Evolutionary conservation across 2,329 filamentous ascomycete genomes (phyloP).

Genomic region (Talaromyces sp.): DNA sequence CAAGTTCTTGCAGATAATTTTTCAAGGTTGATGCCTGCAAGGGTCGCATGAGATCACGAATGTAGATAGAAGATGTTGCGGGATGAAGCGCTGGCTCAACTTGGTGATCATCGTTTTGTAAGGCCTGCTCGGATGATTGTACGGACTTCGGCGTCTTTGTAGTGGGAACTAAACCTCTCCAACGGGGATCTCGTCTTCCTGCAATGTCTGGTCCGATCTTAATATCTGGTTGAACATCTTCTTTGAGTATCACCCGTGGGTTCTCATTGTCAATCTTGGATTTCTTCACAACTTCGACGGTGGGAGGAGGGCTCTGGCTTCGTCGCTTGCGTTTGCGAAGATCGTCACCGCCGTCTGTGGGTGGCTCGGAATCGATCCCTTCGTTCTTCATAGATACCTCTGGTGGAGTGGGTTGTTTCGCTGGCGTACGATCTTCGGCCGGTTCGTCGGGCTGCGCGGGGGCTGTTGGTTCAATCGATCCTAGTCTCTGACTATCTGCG

Average conservation of each 20-base stretch:
- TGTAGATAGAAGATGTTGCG: slow-evolving; percentile 77
- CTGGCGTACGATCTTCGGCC: not conserved
- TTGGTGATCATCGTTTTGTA: slow-evolving; percentile 38
- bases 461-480: not conserved
- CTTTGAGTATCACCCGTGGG: slow-evolving; percentile 32
- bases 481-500: not conserved
- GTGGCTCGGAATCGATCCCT: slow-evolving; percentile 30
- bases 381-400: slow-evolving; percentile 28
- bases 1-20: slow-evolving; percentile 68
- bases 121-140: slow-evolving; percentile 29
- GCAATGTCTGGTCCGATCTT: not conserved
- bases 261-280: slow-evolving; percentile 52
- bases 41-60: slow-evolving; percentile 85
- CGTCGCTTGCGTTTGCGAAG: slow-evolving; percentile 66
- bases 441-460: not conserved
- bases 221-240: slow-evolving; percentile 25
- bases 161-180: slow-evolving; percentile 49
- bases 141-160: slow-evolving; percentile 29
- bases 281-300: slow-evolving; percentile 58
- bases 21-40: slow-evolving; percentile 67
- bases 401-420: not conserved
- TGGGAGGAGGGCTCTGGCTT: slow-evolving; percentile 61
- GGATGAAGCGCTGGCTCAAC: slow-evolving; percentile 64
- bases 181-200: slow-evolving; percentile 45
- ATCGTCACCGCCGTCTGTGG: slow-evolving; percentile 49